phyloP scores from a whole-genome alignment of 176 grass and related monocot genomes.

The Thinopyrum elongatum region DNA sequence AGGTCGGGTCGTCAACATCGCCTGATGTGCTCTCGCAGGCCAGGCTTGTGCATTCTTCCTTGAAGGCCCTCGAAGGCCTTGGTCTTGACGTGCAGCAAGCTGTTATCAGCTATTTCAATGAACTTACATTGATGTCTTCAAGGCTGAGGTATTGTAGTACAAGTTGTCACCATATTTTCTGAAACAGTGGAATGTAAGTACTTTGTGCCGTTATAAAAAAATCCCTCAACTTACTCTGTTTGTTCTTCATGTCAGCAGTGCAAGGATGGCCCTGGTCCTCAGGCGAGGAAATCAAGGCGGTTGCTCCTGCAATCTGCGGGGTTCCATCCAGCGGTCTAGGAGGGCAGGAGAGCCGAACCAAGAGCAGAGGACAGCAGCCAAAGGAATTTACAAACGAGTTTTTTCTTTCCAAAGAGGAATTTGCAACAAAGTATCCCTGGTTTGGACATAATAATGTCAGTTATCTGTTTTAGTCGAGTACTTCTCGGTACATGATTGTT shows the following conservation, averaged over 20 bases:
- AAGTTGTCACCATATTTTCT: background rate
- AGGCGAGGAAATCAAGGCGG: constrained; percentile 90
- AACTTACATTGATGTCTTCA: constrained; percentile 83
- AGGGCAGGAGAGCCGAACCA: background rate
- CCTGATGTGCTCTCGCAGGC: constrained; percentile 85
- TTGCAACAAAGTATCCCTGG: background rate
- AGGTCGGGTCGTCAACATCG: constrained; percentile 77
- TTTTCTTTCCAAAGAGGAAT: background rate
- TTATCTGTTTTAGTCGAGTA: background rate
- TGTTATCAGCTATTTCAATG: constrained; percentile 95
- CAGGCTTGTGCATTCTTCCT: constrained; percentile 74
- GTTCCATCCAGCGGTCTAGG: constrained; percentile 47
- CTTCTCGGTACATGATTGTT: constrained; percentile 12
- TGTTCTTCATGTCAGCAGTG: constrained; percentile 52
- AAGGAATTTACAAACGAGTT: background rate
- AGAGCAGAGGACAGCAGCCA: background rate
- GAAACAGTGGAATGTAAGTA: background rate
- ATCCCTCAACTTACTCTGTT: background rate
- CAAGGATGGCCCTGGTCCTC: constrained; percentile 67
- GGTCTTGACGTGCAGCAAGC: constrained; percentile 94
- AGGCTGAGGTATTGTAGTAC: constrained; percentile 67
- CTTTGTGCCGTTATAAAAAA: background rate
- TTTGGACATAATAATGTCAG: constrained; percentile 16
- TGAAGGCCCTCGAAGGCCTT: constrained; percentile 76
- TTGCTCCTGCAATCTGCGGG: constrained; percentile 76